Base-by-base conservation (phyloP, 495 filamentous ascomycete genomes). In the Aspergillus sparsus region DNA sequence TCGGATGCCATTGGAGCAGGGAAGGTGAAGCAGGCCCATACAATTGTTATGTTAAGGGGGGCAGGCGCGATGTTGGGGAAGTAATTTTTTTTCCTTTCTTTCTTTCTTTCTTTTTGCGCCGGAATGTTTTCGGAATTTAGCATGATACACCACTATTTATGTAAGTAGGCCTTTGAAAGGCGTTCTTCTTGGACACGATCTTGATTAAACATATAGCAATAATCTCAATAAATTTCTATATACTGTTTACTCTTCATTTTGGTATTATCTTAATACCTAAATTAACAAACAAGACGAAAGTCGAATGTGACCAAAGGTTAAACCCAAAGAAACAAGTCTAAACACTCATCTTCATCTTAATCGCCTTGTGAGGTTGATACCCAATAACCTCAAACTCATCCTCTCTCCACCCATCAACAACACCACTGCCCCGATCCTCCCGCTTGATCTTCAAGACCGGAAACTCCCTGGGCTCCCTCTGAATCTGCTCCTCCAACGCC, bases 341-440 rank as follows among this genome's bases (percentile, higher is more conserved):
- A 35, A 98, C 92, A 67, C 88, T 92, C 94, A 98, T 98, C 76
- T 97, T 96, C 94, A 98, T 98, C 42, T 89, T 81, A 71, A 97
- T 96, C 8, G 78, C 82, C 79, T 91, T 91, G 68, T 96, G 91
- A 58, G 95, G 93, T 36, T 90, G 83, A 73, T 98, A 98, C 27
- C 89, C 92, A 67, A 87, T 83, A 5, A 98, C 83, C 61, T 87
- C 85, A 68, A 98, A 93, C 53, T 98, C 93, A 64, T 97, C 93
- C 4, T 83, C 80, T 71, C 83, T 86, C 89, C 92, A 96, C 7
- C 90, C 90, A 70, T 97, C 94, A 57, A 87, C 71, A 0, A 74
- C 70, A 6, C 71, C 72, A 31, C 82, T 88, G 0, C 87, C 85
- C 3, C 83, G 83, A 39, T 81, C 81, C 49, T 87, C 82, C 60